Percentiles rank a stretch among this genome's conserved stretches.
Conservation (phyloP, 108 stramenopile genomes). For the Discostella stelligeroides region DNA sequence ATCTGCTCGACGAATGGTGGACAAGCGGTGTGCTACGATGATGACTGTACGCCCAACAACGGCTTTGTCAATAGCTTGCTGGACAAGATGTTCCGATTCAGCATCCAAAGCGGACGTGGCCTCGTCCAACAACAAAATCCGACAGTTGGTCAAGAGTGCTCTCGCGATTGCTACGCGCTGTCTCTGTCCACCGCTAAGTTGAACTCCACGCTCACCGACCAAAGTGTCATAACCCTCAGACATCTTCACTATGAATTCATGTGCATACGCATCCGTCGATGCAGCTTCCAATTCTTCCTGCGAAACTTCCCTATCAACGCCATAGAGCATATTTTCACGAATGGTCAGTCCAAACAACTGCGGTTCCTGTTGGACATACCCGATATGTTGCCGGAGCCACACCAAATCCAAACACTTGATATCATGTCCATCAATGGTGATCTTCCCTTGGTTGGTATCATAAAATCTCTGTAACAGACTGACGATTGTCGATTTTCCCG, state of each 20-base stretch:
- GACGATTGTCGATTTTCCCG: conserved; percentile 83
- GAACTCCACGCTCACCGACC: conserved; percentile 66
- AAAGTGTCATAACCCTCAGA: conserved; percentile 79
- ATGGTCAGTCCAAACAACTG: conserved; percentile 77
- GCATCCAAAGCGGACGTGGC: conserved; percentile 82
- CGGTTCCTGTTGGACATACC: conserved; percentile 87
- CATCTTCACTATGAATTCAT: conserved; percentile 71
- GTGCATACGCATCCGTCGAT: conserved; percentile 76
- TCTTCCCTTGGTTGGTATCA: conserved; percentile 59
- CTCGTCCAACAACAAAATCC: conserved; percentile 85
- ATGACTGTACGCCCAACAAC: conserved; percentile 62
- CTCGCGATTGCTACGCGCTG: conserved; percentile 93
- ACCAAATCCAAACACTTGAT: conserved; percentile 58
- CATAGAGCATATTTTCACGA: conserved; percentile 84
- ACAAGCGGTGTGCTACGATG: conserved; percentile 85
- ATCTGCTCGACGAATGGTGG: conserved; percentile 82
- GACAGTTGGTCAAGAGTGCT: conserved; percentile 58
- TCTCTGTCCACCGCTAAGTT: conserved; percentile 90
- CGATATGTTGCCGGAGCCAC: conserved; percentile 73
- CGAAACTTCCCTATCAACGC: conserved; percentile 52
- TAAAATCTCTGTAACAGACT: conserved; percentile 84
- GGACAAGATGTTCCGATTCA: conserved; percentile 81
- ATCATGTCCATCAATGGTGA: conserved; percentile 81
- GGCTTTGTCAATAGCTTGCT: conserved; percentile 81
- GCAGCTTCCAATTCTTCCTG: conserved; percentile 65